Percentiles rank a stretch among this genome's conserved stretches.
phyloP scores from a whole-genome alignment of 2,329 filamentous ascomycete genomes.

The Dactylellina parvicollis region DNA sequence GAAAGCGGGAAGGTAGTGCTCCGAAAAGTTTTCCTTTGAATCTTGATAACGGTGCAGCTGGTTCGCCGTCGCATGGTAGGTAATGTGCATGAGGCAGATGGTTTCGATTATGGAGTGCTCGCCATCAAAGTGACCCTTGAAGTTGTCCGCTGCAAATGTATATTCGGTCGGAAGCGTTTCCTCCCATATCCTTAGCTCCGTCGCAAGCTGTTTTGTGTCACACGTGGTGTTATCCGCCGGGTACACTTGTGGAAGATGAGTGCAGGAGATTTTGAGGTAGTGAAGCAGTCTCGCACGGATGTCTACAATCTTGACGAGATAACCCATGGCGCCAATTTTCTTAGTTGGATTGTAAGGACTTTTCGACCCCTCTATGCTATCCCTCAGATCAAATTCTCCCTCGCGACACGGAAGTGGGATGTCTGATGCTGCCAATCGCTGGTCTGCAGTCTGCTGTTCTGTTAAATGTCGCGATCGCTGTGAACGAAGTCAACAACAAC shows the following conservation, averaged over 20 bases:
- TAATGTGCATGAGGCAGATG: constrained; percentile 47
- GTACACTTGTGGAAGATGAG: constrained; percentile 45
- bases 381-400: constrained; percentile 42
- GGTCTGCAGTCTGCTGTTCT: constrained; percentile 34
- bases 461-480: constrained; percentile 48
- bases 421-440: constrained; percentile 40
- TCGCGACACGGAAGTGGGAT: constrained; percentile 49
- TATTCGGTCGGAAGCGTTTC: constrained; percentile 46
- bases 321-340: constrained; percentile 44
- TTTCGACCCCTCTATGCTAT: constrained; percentile 17
- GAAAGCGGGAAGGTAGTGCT: constrained; percentile 41
- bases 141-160: constrained; percentile 43
- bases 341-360: constrained; percentile 13
- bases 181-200: constrained; percentile 49
- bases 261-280: constrained; percentile 42
- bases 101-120: constrained; percentile 50
- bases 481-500: constrained; percentile 24
- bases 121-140: constrained; percentile 52
- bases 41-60: constrained; percentile 51
- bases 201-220: constrained; percentile 38
- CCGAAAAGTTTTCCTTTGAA: constrained; percentile 41
- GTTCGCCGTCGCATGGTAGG: constrained; percentile 45
- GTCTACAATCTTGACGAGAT: constrained; percentile 43
- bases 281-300: constrained; percentile 44
- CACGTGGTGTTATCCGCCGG: constrained; percentile 27